Evolutionary conservation across 768 basidiomycete species (phyloP), one percentile per base, ranked within the genome.

Genomic region (Amanita polypyramis): DNA sequence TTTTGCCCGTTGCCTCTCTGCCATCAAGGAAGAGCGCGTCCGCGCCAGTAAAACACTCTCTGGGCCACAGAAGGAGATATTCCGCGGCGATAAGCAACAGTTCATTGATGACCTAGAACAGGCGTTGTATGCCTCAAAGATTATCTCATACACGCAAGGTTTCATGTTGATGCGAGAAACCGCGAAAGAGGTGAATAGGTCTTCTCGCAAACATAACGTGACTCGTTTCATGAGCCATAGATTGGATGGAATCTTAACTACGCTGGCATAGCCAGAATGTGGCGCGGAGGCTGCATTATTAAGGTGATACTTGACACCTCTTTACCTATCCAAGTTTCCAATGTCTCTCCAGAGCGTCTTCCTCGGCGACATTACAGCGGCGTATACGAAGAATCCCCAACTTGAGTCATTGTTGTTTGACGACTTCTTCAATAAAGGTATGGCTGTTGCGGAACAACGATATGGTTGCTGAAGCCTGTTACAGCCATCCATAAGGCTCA

Each of bases 221-320:
- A n/a, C 38, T 29, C 33, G 7, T 21, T 30, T 40, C n/a, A n/a
- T 21, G n/a, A n/a, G 7, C 4, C 15, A 29, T 52, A 87, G 85
- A 61, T 85, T 57, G 64, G 60, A 54, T 99, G 95, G 95, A 80
- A 87, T 65, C 73, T 99, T 65, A 97, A 98, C 77, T 95, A 95
- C 64, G 84, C 93, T 58, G 94, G 93, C 52, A 98, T 99, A 62
- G 96, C 96, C 29, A 80, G 76, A 57, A 99, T 99, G 93, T 99
- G 96, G 96, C 91, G 95, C 60, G 96, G 96, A 56, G 96, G 96
- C 56, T 98, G 95, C 67, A 99, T 99, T 68, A 98, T 99, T 77
- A 95, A 95, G 79, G 86, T 80, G 50, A 54, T 36, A 56, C 33
- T 20, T 49, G 12, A 23, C 27, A 23, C 5, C 15, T 2, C 37